Evolutionary conservation across 495 filamentous ascomycete species (phyloP), one percentile per base, ranked within the genome.

Genomic region (Elaphomyces granulatus): DNA sequence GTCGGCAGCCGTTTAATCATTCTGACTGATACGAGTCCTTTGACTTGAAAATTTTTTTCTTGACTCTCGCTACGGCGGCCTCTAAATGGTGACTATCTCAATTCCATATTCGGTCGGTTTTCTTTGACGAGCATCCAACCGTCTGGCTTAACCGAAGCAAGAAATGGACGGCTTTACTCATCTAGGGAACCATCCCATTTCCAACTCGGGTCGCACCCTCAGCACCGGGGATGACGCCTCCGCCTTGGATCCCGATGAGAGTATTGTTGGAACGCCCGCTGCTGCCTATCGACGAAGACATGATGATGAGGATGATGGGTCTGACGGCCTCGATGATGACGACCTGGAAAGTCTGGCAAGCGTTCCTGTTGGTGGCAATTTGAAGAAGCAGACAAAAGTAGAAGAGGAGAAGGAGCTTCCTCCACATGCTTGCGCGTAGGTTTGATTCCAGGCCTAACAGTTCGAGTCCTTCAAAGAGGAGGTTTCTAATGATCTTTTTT

Each of bases 381-480:
- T 71, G 43, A 71, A 86, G 40, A 72, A 67, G 32, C 58, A 77
- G 34, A 67, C 74, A 44, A 70, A 74, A 38, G 64, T 72, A 8
- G 79, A 84, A 51, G 88, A 94, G 52, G 87, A 94, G 46, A 86
- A 87, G 46, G 87, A 94, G 58, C 75, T 96, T 26, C 90, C 90
- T 32, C 67, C 81, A 41, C 88, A 99, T 71, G 90, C 90, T 44
- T 99, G 90, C 84, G 85, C 90, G 77, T 92, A 70, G 70, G 85
- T 80, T 31, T 26, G 32, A 1, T 8, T 20, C 20, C n/a, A n/a
- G n/a, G n/a, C n/a, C n/a, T n/a, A n/a, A n/a, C 9, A 8, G 16
- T 20, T 31, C 18, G n/a, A n/a, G n/a, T n/a, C 9, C 18, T n/a
- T n/a, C n/a, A n/a, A n/a, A n/a, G n/a, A n/a, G n/a, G n/a, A n/a